Percentiles rank a stretch among this genome's conserved stretches.
These are phyloP conservation scores for Populus nigra DNA, from an alignment of 345 rosid genomes.

Conservation along the genomic window DNA sequence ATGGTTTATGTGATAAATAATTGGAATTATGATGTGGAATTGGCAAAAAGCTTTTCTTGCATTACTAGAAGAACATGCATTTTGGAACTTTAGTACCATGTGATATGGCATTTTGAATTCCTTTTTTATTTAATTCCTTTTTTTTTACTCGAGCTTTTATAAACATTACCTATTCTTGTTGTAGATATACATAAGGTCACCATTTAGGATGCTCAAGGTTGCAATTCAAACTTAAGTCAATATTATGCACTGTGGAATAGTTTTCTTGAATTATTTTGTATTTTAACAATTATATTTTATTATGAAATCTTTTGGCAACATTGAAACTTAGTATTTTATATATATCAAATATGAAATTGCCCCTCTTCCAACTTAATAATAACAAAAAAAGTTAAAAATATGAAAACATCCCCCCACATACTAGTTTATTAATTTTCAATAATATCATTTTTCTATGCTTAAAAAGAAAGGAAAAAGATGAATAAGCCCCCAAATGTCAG, in stretches of 20 bases:
- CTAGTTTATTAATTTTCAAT: too few relatives aligned
- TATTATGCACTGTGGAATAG: conserved; percentile 84
- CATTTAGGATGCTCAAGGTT: conserved; percentile 43
- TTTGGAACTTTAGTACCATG: conserved; percentile 72
- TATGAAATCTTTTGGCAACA: too few relatives aligned
- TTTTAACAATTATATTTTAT: too few relatives aligned
- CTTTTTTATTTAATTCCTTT: neutral
- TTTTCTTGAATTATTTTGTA: too few relatives aligned
- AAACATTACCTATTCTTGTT: conserved; percentile 3
- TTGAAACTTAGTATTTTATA: too few relatives aligned
- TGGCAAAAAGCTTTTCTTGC: conserved; percentile 56
- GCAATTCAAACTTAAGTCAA: conserved; percentile 53
- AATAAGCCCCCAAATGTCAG: too few relatives aligned
- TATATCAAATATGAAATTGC: too few relatives aligned
- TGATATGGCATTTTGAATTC: neutral
- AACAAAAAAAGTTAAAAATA: too few relatives aligned
- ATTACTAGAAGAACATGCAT: conserved; percentile 63
- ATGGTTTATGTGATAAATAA: conserved; percentile 67
- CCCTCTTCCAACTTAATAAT: too few relatives aligned
- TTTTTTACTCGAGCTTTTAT: conserved; percentile 5
- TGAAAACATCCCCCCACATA: too few relatives aligned
- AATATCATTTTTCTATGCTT: too few relatives aligned
- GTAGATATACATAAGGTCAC: conserved; percentile 63
- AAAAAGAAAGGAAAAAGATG: too few relatives aligned
- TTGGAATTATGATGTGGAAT: conserved; percentile 55